Percentiles rank a stretch among this genome's conserved stretches.
Evolutionary conservation across 805 yeast species (phyloP).

Genomic region (Wickerhamiella domercqiae): DNA sequence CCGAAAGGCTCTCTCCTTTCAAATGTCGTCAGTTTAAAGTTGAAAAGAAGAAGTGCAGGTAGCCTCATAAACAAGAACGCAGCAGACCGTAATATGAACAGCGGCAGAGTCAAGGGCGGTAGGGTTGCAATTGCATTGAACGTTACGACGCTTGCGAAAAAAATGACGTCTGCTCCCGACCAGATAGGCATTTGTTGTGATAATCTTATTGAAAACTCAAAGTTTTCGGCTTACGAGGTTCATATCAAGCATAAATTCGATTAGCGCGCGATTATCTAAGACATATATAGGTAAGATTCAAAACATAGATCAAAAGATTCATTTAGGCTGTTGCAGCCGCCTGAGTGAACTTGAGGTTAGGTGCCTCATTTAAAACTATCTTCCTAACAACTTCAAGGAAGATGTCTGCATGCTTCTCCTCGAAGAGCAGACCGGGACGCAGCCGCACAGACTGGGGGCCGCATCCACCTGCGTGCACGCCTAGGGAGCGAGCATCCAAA

Average conservation of each 20-base stretch:
- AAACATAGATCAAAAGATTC: too few species aligned
- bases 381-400: conserved; percentile 34
- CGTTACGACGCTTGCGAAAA: conserved; percentile 3
- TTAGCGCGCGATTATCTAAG: too few species aligned
- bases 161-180: conserved; percentile 12
- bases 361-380: conserved; percentile 10
- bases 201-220: too few species aligned
- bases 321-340: too few species aligned
- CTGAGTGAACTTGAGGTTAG: too few species aligned
- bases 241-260: too few species aligned
- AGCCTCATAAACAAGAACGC: conserved; percentile 12
- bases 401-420: conserved; percentile 64
- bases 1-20: conserved; percentile 17
- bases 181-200: conserved; percentile 17
- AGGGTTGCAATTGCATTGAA: not conserved
- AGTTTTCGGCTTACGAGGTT: too few species aligned
- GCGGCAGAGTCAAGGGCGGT: conserved; percentile 1
- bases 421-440: conserved; percentile 67
- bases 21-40: conserved; percentile 16
- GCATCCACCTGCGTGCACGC: conserved; percentile 77
- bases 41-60: conserved; percentile 16
- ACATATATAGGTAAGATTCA: too few species aligned
- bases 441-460: conserved; percentile 64
- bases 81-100: conserved; percentile 1
- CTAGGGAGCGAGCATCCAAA: conserved; percentile 41